A percentile compares a stretch with the other conserved stretches of the same genome.
Evolutionary conservation across 2,329 filamentous ascomycete genomes (phyloP).

Genomic region (Hymenoscyphus albidus): DNA sequence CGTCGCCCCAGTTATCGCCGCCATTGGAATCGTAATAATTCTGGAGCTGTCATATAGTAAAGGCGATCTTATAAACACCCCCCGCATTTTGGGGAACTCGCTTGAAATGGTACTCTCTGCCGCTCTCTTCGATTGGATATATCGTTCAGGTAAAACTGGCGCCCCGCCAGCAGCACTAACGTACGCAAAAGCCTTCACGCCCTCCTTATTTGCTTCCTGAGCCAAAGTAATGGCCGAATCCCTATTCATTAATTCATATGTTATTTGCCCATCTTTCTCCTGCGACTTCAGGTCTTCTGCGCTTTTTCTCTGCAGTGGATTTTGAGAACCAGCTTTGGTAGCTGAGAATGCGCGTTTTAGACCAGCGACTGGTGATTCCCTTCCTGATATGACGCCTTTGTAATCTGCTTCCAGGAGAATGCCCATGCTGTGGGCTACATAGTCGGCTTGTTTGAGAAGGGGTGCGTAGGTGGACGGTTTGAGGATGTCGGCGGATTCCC

Average conservation of each 20-base stretch:
- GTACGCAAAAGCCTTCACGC: slow-evolving; percentile 72
- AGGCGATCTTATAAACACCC: slow-evolving; percentile 76
- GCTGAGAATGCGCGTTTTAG: slow-evolving; percentile 74
- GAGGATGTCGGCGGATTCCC: slow-evolving; percentile 86
- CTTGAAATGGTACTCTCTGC: slow-evolving; percentile 74
- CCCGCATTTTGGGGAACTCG: slow-evolving; percentile 71
- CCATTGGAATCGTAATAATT: slow-evolving; percentile 78
- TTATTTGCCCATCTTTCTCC: slow-evolving; percentile 71
- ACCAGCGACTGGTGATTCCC: slow-evolving; percentile 75
- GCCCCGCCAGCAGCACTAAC: slow-evolving; percentile 85
- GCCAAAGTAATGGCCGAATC: slow-evolving; percentile 83
- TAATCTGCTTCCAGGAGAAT: slow-evolving; percentile 97
- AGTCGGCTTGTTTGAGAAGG: slow-evolving; percentile 72
- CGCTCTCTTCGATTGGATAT: slow-evolving; percentile 88
- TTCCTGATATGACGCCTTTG: slow-evolving; percentile 83
- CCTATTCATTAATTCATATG: slow-evolving; percentile 96
- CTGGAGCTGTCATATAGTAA: slow-evolving; percentile 87
- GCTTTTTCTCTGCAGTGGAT: slow-evolving; percentile 62
- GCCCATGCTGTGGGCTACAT: slow-evolving; percentile 91
- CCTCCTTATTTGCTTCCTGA: slow-evolving; percentile 63
- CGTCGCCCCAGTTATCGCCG: slow-evolving; percentile 70
- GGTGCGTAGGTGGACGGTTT: slow-evolving; percentile 74
- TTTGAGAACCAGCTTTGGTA: slow-evolving; percentile 58
- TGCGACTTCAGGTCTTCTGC: slow-evolving; percentile 59
- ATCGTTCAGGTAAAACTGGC: slow-evolving; percentile 77